phyloP scores from a whole-genome alignment of 2,329 filamentous ascomycete genomes.

The Phyllachora maydis region DNA sequence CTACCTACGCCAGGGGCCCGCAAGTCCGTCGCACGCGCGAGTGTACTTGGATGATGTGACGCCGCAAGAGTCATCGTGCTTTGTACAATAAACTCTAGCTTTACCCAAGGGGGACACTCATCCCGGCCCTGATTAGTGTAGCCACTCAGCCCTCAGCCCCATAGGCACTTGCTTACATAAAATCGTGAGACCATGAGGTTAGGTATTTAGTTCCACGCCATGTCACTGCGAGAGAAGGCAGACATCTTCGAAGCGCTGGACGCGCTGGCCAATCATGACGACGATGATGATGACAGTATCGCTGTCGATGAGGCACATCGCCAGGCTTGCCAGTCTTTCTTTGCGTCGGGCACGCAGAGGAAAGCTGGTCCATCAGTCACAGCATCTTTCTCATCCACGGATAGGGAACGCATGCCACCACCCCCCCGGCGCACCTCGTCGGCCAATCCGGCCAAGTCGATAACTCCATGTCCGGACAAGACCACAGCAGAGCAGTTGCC shows the following conservation, averaged over 20 bases:
- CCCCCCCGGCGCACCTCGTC: constrained; percentile 4
- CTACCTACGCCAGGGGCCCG: no score
- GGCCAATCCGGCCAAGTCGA: constrained; percentile 9
- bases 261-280: constrained; percentile 8
- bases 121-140: no score
- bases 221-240: constrained; percentile 23
- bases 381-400: constrained; percentile 1
- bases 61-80: no score
- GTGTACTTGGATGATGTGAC: no score
- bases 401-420: constrained; percentile 11
- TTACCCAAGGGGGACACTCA: no score
- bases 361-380: constrained; percentile 1
- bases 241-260: constrained; percentile 23
- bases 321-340: constrained; percentile 9
- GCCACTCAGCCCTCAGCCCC: no score
- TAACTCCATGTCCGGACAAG: constrained; percentile 8
- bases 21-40: no score
- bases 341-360: constrained; percentile 2
- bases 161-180: no score
- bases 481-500: constrained; percentile 5
- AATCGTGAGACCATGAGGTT: no score
- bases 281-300: constrained; percentile 11
- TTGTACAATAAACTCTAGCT: no score
- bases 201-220: no score
- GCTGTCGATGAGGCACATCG: constrained; percentile 15